A percentile compares a stretch with the other conserved stretches of the same genome.
Conservation (phyloP, 805 yeast species). For the Debaryomyces hansenii region DNA sequence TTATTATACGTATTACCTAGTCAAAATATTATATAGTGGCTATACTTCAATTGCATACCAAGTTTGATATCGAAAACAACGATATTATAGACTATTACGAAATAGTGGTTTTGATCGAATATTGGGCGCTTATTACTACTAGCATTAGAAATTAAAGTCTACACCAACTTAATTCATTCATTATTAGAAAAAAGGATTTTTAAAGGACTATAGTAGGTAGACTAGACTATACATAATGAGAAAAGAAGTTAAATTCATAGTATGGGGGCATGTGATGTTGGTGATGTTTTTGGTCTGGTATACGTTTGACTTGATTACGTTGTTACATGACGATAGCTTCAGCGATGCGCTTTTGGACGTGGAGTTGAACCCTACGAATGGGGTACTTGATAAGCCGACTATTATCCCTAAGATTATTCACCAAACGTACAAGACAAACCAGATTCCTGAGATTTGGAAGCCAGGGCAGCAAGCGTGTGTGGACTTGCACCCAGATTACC, state of each 20-base stretch:
- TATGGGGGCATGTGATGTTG: slow-evolving; percentile 59
- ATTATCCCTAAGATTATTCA: slow-evolving; percentile 88
- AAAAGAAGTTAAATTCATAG: slow-evolving; percentile 61
- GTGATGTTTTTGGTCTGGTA: slow-evolving; percentile 57
- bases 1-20: too few species aligned
- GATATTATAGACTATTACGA: too few species aligned
- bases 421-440: slow-evolving; percentile 81
- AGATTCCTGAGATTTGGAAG: slow-evolving; percentile 80
- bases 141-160: too few species aligned
- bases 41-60: too few species aligned
- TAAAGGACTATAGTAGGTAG: too few species aligned
- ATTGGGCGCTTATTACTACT: too few species aligned
- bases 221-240: slow-evolving; percentile 41
- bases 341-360: slow-evolving; percentile 60
- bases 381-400: slow-evolving; percentile 45
- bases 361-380: slow-evolving; percentile 59
- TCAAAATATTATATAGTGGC: too few species aligned
- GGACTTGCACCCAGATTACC: slow-evolving; percentile 82
- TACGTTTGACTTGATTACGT: slow-evolving; percentile 69
- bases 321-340: slow-evolving; percentile 71
- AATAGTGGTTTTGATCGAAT: too few species aligned
- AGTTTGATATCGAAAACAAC: too few species aligned
- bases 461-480: slow-evolving; percentile 75
- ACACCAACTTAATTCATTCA: too few species aligned
- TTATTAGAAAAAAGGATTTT: too few species aligned